A percentile compares a stretch with the other conserved stretches of the same genome.
phyloP scores from a whole-genome alignment of 1,139 yeast genomes.

The Suhomyces coccinellae region DNA sequence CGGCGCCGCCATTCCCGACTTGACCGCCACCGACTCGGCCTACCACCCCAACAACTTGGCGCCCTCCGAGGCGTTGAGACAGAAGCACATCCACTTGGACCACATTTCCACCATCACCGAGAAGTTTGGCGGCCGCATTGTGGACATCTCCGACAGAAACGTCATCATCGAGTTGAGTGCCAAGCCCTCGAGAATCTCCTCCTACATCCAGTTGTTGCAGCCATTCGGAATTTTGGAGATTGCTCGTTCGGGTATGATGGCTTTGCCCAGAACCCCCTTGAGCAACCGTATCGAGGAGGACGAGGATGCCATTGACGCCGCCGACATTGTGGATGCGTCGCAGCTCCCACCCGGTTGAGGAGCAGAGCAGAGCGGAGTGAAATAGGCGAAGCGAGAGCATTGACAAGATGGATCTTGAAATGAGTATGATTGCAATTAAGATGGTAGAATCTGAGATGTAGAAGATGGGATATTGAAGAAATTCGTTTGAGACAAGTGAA shows the following conservation, averaged over 20 bases:
- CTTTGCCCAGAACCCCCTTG: slow-evolving; percentile 92
- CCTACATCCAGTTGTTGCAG: slow-evolving; percentile 83
- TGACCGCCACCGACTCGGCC: slow-evolving; percentile 53
- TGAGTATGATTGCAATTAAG: too few species aligned
- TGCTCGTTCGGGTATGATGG: slow-evolving; percentile 98
- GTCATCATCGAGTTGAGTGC: slow-evolving; percentile 94
- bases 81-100: slow-evolving; percentile 84
- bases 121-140: slow-evolving; percentile 90
- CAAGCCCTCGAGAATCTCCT: slow-evolving; percentile 84
- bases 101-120: slow-evolving; percentile 78
- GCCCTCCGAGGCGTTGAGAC: slow-evolving; percentile 90
- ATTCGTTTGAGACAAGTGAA: too few species aligned
- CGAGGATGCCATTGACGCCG: slow-evolving; percentile 54
- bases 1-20: slow-evolving; percentile 45
- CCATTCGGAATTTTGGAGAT: slow-evolving; percentile 96
- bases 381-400: too few species aligned
- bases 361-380: background rate
- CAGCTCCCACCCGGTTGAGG: slow-evolving; percentile 90
- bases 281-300: slow-evolving; percentile 46
- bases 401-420: too few species aligned
- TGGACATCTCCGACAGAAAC: slow-evolving; percentile 90
- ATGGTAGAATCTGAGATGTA: too few species aligned
- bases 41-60: slow-evolving; percentile 89
- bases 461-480: too few species aligned
- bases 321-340: slow-evolving; percentile 73